Evolutionary conservation across 495 filamentous ascomycete species (phyloP).

Genomic region (Penicillium paxilli): DNA sequence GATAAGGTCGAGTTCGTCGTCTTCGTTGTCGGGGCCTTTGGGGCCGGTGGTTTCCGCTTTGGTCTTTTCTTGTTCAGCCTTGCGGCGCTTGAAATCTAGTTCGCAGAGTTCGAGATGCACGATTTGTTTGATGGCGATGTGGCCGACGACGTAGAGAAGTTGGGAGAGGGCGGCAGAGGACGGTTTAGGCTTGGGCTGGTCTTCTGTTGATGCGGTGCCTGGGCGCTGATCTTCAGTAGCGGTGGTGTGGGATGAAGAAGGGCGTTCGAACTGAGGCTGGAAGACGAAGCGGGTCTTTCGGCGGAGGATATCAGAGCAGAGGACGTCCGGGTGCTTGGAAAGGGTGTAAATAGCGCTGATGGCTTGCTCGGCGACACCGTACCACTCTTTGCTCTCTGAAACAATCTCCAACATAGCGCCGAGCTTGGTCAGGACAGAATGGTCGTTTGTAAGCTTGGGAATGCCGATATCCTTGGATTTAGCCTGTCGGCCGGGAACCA

Average conservation of each 20-base stretch:
- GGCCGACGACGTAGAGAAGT: constrained; percentile 91
- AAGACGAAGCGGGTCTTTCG: constrained; percentile 88
- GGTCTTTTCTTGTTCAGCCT: constrained; percentile 89
- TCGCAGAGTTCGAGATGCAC: constrained; percentile 99
- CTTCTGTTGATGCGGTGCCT: constrained; percentile 34
- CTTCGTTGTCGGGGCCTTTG: constrained; percentile 48
- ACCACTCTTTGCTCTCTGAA: constrained; percentile 94
- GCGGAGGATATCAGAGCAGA: constrained; percentile 90
- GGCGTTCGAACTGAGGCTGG: constrained; percentile 36
- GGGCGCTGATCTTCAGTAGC: constrained; percentile 50
- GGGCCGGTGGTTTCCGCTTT: constrained; percentile 53
- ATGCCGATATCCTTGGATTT: constrained; percentile 68
- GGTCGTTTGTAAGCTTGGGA: constrained; percentile 85
- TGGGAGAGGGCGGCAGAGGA: constrained; percentile 79
- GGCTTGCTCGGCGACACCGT: constrained; percentile 94
- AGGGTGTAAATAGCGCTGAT: constrained; percentile 95
- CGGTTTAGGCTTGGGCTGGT: constrained; percentile 31
- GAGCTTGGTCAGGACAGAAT: constrained; percentile 77
- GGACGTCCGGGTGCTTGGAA: constrained; percentile 87
- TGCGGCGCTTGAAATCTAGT: constrained; percentile 93
- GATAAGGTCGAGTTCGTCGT: constrained; percentile 91
- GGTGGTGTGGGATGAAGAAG: constrained; percentile 29
- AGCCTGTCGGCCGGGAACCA: constrained; percentile 79
- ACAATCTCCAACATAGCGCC: constrained; percentile 81
- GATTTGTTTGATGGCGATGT: constrained; percentile 97